A percentile compares a stretch with the other conserved stretches of the same genome.
These are phyloP conservation scores for Aegilops sharonensis DNA, from an alignment of 176 grass and related monocot species.

Conservation along the genomic window DNA sequence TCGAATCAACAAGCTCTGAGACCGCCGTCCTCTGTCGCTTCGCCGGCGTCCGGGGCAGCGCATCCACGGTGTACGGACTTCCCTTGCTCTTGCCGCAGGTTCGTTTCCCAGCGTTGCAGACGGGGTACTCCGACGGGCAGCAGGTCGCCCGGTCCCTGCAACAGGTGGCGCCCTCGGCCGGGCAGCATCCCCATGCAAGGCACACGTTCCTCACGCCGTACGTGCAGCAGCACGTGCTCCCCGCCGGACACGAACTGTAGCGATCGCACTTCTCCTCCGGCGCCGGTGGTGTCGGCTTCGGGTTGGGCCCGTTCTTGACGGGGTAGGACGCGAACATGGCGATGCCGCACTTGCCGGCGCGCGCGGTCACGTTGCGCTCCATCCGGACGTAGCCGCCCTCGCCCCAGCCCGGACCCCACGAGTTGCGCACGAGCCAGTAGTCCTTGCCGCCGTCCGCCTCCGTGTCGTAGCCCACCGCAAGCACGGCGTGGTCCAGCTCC, in stretches of 20 bases:
- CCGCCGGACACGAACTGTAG: constrained; percentile 39
- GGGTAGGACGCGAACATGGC: constrained; percentile 65
- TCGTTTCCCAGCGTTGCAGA: constrained; percentile 40
- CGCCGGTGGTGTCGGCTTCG: constrained; percentile 19
- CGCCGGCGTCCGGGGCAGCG: constrained; percentile 39
- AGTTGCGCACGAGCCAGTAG: constrained; percentile 75
- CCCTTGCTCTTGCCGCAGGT: constrained; percentile 53
- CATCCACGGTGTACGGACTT: constrained; percentile 46
- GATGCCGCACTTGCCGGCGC: constrained; percentile 65
- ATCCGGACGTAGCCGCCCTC: constrained; percentile 60
- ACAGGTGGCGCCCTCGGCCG: constrained; percentile 51
- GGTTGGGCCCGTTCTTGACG: constrained; percentile 47
- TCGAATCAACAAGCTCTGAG: neutral
- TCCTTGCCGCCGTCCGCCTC: constrained; percentile 7
- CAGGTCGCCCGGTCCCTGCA: constrained; percentile 55
- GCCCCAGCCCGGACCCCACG: constrained; percentile 61
- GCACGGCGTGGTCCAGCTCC: constrained; percentile 51
- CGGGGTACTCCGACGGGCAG: constrained; percentile 53
- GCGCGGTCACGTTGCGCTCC: constrained; percentile 36
- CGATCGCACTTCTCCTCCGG: constrained; percentile 35
- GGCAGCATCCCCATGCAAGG: constrained; percentile 75
- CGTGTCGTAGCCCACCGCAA: constrained; percentile 55
- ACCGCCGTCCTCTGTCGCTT: neutral
- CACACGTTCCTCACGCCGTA: constrained; percentile 44
- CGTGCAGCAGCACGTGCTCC: constrained; percentile 77